Evolutionary conservation across 2,329 filamentous ascomycete species (phyloP), one percentile per base, ranked within the genome.

Genomic region (Scytalidium sp.): DNA sequence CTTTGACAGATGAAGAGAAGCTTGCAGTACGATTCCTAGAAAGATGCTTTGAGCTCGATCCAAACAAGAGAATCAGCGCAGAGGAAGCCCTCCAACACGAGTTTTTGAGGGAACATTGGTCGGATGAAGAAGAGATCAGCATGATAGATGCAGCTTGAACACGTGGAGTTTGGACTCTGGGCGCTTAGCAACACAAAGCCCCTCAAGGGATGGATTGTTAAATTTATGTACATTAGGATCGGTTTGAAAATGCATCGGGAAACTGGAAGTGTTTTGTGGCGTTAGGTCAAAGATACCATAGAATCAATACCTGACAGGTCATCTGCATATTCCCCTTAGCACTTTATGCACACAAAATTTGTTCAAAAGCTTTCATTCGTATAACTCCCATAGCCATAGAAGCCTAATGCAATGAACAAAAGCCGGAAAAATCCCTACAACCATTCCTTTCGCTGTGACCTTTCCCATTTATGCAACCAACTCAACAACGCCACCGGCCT

Each of bases 401-500:
- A 52, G 49, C 47, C 50, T 36, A 36, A 36, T 36, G 32, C 32
- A 36, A 36, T 36, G 32, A 36, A 36, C 32, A 36, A 36, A 36
- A 36, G 32, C 32, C 32, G 32, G 32, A 36, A 36, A 36, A 46
- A 19, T 17, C 21, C 27, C 19, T 21, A 19, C 19, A 46, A 20
- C 25, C 44, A 36, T 46, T 19, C 19, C 19, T n/a, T 29, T 45
- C 23, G 17, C 23, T 45, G 43, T 7, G n/a, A 36, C 13, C 32
- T 44, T 41, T 43, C 25, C 44, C 46, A 50, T 52, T 81, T 88
- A 97, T 78, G 91, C 92, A 70, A 97, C 90, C 73, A 97, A 83
- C 84, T 97, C 90, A 68, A 96, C 81, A 69, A 96, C 89, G 77
- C 93, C 93, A 75, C 94, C 94, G 68, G 92, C 93, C 76, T 94